A percentile compares a stretch with the other conserved stretches of the same genome.
Evolutionary conservation across 352 stramenopile genomes (phyloP).

Genomic region (Phytophthora citrophthora): DNA sequence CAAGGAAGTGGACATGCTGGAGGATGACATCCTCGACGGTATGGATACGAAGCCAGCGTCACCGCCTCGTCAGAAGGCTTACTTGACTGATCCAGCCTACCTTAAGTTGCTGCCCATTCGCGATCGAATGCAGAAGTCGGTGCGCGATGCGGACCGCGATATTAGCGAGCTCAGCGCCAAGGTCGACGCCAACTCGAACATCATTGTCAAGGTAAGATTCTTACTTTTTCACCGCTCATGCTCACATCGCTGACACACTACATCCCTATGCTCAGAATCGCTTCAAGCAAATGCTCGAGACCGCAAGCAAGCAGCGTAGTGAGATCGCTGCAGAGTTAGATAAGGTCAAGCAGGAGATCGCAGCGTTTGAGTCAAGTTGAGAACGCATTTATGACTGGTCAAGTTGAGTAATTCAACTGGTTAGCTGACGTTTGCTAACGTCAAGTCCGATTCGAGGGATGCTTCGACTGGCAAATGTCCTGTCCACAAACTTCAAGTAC

Average conservation of each 20-base stretch:
- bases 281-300: conserved; percentile 86
- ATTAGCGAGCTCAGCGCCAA: conserved; percentile 70
- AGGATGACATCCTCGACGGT: conserved; percentile 76
- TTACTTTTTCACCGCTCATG: not conserved
- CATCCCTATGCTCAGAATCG: conserved; percentile 54
- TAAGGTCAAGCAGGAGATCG: conserved; percentile 58
- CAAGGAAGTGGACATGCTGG: conserved; percentile 80
- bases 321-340: conserved; percentile 60
- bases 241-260: conserved; percentile 3
- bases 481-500: conserved; percentile 17
- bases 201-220: conserved; percentile 75
- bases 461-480: conserved; percentile 6
- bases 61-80: conserved; percentile 39
- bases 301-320: conserved; percentile 56
- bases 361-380: conserved; percentile 52
- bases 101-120: conserved; percentile 64
- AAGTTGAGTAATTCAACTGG: not conserved
- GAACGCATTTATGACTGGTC: not conserved
- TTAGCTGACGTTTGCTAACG: no score
- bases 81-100: conserved; percentile 72
- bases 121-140: conserved; percentile 70
- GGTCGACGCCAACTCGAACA: conserved; percentile 79
- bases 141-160: conserved; percentile 72
- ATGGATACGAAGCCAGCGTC: conserved; percentile 70
- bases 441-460: not conserved